phyloP scores from a whole-genome alignment of 805 yeast genomes.

The Zygotorulaspora chibaensis region DNA sequence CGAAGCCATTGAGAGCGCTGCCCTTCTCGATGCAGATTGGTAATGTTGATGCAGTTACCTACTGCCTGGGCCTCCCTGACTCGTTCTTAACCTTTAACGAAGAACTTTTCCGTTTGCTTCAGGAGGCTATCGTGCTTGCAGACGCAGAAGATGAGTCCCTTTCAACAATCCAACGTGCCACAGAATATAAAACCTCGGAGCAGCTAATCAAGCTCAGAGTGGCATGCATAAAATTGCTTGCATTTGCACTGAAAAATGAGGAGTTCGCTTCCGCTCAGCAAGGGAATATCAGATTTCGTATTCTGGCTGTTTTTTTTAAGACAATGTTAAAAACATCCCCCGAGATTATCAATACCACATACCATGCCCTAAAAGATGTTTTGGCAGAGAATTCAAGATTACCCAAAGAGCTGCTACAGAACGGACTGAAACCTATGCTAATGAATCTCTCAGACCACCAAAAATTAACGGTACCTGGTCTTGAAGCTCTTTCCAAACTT shows the following conservation, averaged over 20 bases:
- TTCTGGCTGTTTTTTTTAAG: conserved; percentile 90
- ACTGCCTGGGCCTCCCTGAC: conserved; percentile 74
- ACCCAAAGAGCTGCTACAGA: conserved; percentile 92
- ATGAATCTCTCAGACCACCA: conserved; percentile 94
- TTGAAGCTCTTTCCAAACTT: conserved; percentile 85
- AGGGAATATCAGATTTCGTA: conserved; percentile 75
- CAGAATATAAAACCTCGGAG: conserved; percentile 83
- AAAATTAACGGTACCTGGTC: conserved; percentile 79
- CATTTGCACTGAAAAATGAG: conserved; percentile 79
- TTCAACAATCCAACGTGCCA: conserved; percentile 78
- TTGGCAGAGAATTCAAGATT: conserved; percentile 80
- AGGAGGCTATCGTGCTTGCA: conserved; percentile 89
- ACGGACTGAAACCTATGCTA: conserved; percentile 90
- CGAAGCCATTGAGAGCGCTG: conserved; percentile 91
- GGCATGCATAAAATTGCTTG: conserved; percentile 78
- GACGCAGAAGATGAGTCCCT: conserved; percentile 97
- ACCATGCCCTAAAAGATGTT: conserved; percentile 78
- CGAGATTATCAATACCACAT: conserved; percentile 90
- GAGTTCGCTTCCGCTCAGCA: conserved; percentile 73
- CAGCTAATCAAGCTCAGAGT: conserved; percentile 84
- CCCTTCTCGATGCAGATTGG: conserved; percentile 99
- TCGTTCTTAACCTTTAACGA: conserved; percentile 84
- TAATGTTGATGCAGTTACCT: conserved; percentile 94
- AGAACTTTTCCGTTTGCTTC: conserved; percentile 74
- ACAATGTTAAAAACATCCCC: conserved; percentile 81